These are phyloP conservation scores for Usnea hakonensis DNA, from an alignment of 495 filamentous ascomycete species.

Conservation along the genomic window DNA sequence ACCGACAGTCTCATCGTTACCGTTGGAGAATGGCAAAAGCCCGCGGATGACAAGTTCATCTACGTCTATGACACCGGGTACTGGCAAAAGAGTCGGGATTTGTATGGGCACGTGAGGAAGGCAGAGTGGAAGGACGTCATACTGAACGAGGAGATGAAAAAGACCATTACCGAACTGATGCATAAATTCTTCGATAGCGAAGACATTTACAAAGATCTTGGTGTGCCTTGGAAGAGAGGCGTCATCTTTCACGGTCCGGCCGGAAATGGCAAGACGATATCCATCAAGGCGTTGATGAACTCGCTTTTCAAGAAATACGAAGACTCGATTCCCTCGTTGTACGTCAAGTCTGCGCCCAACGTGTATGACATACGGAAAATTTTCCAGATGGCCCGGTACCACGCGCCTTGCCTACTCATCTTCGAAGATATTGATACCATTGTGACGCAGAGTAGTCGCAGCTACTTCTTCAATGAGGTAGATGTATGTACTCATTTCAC, in stretches of 20 bases:
- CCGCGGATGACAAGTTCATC: slow-evolving; percentile 29
- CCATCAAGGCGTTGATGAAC: slow-evolving; percentile 61
- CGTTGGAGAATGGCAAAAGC: slow-evolving; percentile 32
- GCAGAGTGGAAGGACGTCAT: slow-evolving; percentile 40
- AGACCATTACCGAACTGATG: slow-evolving; percentile 31
- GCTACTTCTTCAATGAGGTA: slow-evolving; percentile 64
- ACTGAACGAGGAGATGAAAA: slow-evolving; percentile 38
- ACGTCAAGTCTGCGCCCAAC: slow-evolving; percentile 41
- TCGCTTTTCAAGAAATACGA: slow-evolving; percentile 36
- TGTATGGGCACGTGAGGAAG: slow-evolving; percentile 32
- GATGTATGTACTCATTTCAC: slow-evolving; percentile 30
- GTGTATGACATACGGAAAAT: slow-evolving; percentile 41
- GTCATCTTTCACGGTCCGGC: slow-evolving; percentile 45
- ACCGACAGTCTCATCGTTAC: slow-evolving; percentile 33
- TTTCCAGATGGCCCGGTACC: slow-evolving; percentile 42
- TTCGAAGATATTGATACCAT: slow-evolving; percentile 63
- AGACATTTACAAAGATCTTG: slow-evolving; percentile 36
- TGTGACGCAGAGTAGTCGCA: slow-evolving; percentile 43
- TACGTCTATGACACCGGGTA: slow-evolving; percentile 35
- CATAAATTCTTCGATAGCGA: slow-evolving; percentile 40
- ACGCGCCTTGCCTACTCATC: slow-evolving; percentile 40
- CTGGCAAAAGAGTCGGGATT: slow-evolving; percentile 10
- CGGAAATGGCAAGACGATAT: slow-evolving; percentile 63
- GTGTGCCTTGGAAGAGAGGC: slow-evolving; percentile 40
- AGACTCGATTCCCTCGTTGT: slow-evolving; percentile 40